A percentile compares a stretch with the other conserved stretches of the same genome.
phyloP scores from a whole-genome alignment of 768 basidiomycete species.

The Pleurotus pulmonarius region DNA sequence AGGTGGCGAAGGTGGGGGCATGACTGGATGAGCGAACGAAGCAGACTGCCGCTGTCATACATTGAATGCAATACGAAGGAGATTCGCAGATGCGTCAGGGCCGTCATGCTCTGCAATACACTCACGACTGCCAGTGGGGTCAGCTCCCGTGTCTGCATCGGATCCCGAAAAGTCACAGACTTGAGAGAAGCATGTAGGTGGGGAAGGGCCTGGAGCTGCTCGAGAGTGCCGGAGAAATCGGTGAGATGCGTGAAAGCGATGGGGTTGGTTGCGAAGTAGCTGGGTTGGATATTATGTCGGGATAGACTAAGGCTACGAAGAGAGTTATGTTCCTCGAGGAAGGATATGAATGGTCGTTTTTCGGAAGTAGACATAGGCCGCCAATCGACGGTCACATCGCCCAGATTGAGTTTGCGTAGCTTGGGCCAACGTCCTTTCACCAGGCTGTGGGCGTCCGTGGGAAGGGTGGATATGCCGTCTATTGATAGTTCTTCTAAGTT shows the following conservation, averaged over 20 bases:
- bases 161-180: constrained; percentile 59
- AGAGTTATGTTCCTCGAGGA: constrained; percentile 61
- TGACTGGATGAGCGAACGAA: constrained; percentile 61
- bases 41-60: constrained; percentile 69
- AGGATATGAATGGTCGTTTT: constrained; percentile 59
- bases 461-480: constrained; percentile 47
- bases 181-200: constrained; percentile 46
- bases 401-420: constrained; percentile 55
- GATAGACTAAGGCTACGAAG: constrained; percentile 51
- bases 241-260: constrained; percentile 46
- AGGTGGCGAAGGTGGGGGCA: constrained; percentile 65
- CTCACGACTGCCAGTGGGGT: constrained; percentile 58
- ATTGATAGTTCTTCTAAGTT: constrained; percentile 64
- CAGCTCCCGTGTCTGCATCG: constrained; percentile 64
- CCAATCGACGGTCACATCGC: constrained; percentile 65
- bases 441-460: constrained; percentile 53
- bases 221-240: constrained; percentile 63
- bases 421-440: constrained; percentile 65
- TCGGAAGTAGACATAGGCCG: constrained; percentile 32
- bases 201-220: constrained; percentile 61
- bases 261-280: constrained; percentile 43
- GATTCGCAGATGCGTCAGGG: constrained; percentile 56
- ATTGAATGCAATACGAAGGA: constrained; percentile 68
- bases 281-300: constrained; percentile 47
- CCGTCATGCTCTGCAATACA: constrained; percentile 53